These are phyloP conservation scores for Musa balbisiana DNA, from an alignment of 202 grass and related monocot species.

Conservation along the genomic window DNA sequence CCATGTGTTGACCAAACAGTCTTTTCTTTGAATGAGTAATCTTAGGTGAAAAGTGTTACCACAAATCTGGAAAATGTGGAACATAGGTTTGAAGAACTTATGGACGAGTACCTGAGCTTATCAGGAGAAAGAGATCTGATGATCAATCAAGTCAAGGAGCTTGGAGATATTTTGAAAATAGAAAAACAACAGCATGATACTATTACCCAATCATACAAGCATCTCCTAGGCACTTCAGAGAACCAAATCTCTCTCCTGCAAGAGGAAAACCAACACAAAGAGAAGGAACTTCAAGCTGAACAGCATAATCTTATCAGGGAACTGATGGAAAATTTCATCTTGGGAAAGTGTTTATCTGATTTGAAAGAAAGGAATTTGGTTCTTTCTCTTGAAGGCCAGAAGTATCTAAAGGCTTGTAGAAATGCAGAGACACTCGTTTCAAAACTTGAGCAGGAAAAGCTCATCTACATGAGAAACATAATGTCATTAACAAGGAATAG, in stretches of 20 bases:
- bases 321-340: conserved; percentile 48
- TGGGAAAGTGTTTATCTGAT: conserved; percentile 60
- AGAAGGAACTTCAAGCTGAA: conserved; percentile 44
- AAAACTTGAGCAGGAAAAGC: conserved; percentile 48
- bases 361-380: conserved; percentile 42
- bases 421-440: conserved; percentile 45
- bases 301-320: conserved; percentile 40
- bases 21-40: neutral
- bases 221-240: conserved; percentile 24
- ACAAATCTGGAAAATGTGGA: conserved; percentile 49
- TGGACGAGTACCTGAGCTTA: conserved; percentile 43
- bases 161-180: conserved; percentile 43
- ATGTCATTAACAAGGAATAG: conserved; percentile 41
- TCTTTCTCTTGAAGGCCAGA: conserved; percentile 41
- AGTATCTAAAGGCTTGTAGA: conserved; percentile 40
- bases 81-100: conserved; percentile 41
- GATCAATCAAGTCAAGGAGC: conserved; percentile 46
- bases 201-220: conserved; percentile 39
- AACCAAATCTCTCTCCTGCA: conserved; percentile 43
- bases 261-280: conserved; percentile 29
- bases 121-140: conserved; percentile 56
- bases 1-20: too few species aligned
- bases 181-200: conserved; percentile 42
- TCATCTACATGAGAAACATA: conserved; percentile 38
- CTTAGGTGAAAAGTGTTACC: conserved; percentile 63